phyloP scores from a whole-genome alignment of 2,329 filamentous ascomycete species.

The Stachybotrys chlorohalonatus region DNA sequence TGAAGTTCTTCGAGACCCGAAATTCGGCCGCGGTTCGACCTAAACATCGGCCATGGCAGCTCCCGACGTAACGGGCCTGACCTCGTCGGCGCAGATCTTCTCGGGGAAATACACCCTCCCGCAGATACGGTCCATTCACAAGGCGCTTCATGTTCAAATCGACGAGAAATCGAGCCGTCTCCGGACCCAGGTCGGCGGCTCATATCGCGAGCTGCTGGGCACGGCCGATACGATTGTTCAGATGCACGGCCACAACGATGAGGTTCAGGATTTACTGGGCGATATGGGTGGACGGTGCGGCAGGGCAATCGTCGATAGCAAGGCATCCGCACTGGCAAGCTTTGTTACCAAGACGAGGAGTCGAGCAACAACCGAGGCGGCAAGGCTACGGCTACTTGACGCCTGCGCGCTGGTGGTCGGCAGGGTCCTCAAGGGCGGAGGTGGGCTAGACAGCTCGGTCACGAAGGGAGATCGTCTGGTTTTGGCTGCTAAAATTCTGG shows the following conservation, averaged over 20 bases:
- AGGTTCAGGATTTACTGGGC: constrained; percentile 61
- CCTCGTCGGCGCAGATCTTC: constrained; percentile 46
- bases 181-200: constrained; percentile 54
- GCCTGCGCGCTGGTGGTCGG: constrained; percentile 40
- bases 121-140: constrained; percentile 55
- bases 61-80: constrained; percentile 37
- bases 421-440: constrained; percentile 35
- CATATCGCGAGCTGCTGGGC: constrained; percentile 81
- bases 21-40: not conserved
- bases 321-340: constrained; percentile 46
- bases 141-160: constrained; percentile 46
- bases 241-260: constrained; percentile 73
- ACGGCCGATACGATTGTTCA: constrained; percentile 90
- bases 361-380: constrained; percentile 21
- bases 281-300: constrained; percentile 72
- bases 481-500: constrained; percentile 60
- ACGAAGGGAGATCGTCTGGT: constrained; percentile 42
- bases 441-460: constrained; percentile 15
- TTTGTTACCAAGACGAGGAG: constrained; percentile 27
- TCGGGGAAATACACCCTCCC: constrained; percentile 47
- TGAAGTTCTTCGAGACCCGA: no score
- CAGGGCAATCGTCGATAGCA: constrained; percentile 57
- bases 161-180: constrained; percentile 55
- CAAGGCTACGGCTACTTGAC: constrained; percentile 40
- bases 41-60: constrained; percentile 22